Conservation (phyloP, 345 rosid species). For the Citrus sp. region DNA sequence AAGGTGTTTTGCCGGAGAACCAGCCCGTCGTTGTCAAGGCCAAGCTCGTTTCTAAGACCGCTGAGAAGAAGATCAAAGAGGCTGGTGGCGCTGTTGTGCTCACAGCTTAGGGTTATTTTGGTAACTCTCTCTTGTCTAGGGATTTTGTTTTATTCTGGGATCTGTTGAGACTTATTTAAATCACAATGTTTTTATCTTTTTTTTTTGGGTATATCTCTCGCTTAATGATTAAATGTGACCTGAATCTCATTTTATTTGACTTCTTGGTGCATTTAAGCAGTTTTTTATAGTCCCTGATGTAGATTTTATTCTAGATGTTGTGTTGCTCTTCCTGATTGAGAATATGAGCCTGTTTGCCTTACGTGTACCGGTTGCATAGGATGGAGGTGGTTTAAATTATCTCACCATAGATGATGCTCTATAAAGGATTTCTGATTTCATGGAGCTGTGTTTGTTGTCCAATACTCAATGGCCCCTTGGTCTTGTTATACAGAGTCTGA, state of each 20-base stretch:
- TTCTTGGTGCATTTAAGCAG: background rate
- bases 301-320: background rate
- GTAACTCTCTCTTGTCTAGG: background rate
- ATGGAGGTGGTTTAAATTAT: too few species aligned
- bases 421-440: background rate
- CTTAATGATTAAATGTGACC: background rate
- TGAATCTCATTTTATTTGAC: background rate
- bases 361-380: too few species aligned
- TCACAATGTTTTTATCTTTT: background rate
- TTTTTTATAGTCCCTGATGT: background rate
- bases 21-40: conserved; percentile 78
- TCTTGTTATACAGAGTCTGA: background rate
- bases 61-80: conserved; percentile 82
- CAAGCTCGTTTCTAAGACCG: conserved; percentile 67
- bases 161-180: background rate
- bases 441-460: too few species aligned
- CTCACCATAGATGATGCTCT: background rate
- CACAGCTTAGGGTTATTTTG: conserved; percentile 47
- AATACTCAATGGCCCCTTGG: background rate
- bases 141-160: background rate
- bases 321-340: background rate
- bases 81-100: conserved; percentile 83
- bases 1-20: conserved; percentile 66
- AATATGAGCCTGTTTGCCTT: background rate
- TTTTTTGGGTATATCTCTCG: background rate